Conservation (phyloP, 148 eudicot genomes). For the Gaultheria prostrata region DNA sequence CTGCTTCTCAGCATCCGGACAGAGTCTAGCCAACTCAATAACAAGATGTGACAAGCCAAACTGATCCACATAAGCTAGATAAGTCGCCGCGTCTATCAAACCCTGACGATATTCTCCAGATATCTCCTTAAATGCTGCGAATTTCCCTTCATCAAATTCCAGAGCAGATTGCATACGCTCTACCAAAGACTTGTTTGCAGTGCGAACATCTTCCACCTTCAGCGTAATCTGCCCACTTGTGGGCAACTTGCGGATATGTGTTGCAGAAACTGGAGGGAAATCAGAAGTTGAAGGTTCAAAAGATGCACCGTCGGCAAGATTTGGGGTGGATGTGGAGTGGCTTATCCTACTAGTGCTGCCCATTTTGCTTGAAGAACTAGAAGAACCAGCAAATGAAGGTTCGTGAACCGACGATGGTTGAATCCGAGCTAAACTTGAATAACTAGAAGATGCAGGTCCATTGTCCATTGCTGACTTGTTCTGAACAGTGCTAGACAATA, state of each 20-base stretch:
- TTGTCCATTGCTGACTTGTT: slow-evolving; percentile 27
- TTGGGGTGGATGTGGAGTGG: slow-evolving; percentile 76
- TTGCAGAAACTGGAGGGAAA: slow-evolving; percentile 83
- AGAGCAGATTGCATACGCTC: slow-evolving; percentile 77
- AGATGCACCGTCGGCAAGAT: slow-evolving; percentile 38
- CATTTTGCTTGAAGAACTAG: slow-evolving; percentile 33
- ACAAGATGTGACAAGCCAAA: slow-evolving; percentile 86
- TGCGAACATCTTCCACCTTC: slow-evolving; percentile 61
- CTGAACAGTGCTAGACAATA: slow-evolving; percentile 40
- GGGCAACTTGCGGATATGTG: slow-evolving; percentile 39
- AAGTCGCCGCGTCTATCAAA: slow-evolving; percentile 57
- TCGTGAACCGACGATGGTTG: slow-evolving; percentile 31
- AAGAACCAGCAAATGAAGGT: slow-evolving; percentile 33
- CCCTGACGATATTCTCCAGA: slow-evolving; percentile 87
- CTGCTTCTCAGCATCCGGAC: slow-evolving; percentile 75
- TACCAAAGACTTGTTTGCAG: slow-evolving; percentile 90
- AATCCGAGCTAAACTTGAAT: slow-evolving; percentile 42
- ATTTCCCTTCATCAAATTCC: slow-evolving; percentile 69
- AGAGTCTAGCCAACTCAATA: slow-evolving; percentile 75
- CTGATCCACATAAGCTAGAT: slow-evolving; percentile 66
- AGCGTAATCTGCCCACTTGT: slow-evolving; percentile 26
- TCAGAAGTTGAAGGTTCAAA: slow-evolving; percentile 49
- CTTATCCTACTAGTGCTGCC: slow-evolving; percentile 41
- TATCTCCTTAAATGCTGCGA: slow-evolving; percentile 59
- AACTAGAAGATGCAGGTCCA: slow-evolving; percentile 44